Conservation (phyloP, 2,329 filamentous ascomycete genomes). For the Knufia fluminis region DNA sequence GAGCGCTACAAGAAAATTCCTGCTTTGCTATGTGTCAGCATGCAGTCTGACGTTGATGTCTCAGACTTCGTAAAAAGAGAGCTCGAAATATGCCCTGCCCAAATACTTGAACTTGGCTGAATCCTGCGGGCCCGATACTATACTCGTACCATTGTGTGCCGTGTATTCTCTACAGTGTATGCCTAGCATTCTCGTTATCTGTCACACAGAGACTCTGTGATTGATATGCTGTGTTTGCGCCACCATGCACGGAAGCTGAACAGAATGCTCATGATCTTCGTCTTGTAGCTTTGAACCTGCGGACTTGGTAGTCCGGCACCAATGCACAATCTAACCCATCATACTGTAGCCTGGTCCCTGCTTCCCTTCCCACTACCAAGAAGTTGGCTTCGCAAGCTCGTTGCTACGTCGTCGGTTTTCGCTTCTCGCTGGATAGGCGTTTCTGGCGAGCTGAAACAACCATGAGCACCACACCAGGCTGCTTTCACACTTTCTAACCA, state of each 20-base stretch:
- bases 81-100: not conserved
- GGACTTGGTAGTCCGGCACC: constrained; percentile 8
- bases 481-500: not conserved
- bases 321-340: constrained; percentile 1
- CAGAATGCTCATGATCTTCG: not conserved
- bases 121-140: not conserved
- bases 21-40: not conserved
- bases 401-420: not conserved
- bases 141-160: too few species aligned
- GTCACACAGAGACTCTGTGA: not conserved
- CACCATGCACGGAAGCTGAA: not conserved
- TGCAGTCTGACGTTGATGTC: constrained; percentile 1
- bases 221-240: not conserved
- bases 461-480: not conserved
- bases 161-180: not conserved
- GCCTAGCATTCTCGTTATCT: not conserved
- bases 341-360: not conserved
- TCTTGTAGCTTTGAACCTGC: not conserved
- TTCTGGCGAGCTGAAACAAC: not conserved
- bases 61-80: not conserved
- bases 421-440: not conserved
- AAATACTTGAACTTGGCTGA: too few species aligned
- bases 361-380: not conserved
- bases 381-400: not conserved
- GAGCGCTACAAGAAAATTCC: not conserved